phyloP scores from a whole-genome alignment of 257 asterid genomes.

The Verbascum thapsus region DNA sequence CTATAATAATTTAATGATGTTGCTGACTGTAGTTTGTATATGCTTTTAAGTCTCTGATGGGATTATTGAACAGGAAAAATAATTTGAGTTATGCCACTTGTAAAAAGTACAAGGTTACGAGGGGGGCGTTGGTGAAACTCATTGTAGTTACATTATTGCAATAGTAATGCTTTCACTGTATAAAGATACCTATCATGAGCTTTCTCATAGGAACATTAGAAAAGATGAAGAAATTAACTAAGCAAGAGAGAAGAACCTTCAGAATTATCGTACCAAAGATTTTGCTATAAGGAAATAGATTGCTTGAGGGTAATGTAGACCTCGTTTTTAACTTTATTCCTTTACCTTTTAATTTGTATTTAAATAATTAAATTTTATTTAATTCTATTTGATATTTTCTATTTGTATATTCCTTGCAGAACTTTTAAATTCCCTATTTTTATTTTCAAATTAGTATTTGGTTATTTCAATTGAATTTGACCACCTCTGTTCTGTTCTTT shows the following conservation, averaged over 20 bases:
- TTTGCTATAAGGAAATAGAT: not conserved
- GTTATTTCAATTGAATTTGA: not conserved
- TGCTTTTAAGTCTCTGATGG: constrained; percentile 14
- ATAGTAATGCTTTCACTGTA: not conserved
- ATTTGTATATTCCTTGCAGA: not conserved
- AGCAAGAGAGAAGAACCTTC: constrained; percentile 4
- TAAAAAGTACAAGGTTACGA: too few species aligned
- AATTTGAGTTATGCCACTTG: not conserved
- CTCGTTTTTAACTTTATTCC: too few species aligned
- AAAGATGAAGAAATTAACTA: not conserved
- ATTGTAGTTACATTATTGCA: not conserved
- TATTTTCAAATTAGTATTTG: not conserved
- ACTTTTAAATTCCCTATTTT: not conserved
- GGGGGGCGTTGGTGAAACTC: not conserved
- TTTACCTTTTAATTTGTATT: not conserved
- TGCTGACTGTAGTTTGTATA: not conserved
- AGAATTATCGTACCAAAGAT: not conserved
- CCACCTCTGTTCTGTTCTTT: not conserved
- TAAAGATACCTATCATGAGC: not conserved
- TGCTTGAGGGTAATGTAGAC: not conserved
- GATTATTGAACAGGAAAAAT: not conserved
- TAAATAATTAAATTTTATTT: not conserved
- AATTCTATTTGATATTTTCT: not conserved
- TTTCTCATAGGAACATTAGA: not conserved
- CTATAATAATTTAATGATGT: not conserved